These are phyloP conservation scores for Incumbomyces lentus DNA, from an alignment of 2,329 filamentous ascomycete species.

Conservation along the genomic window DNA sequence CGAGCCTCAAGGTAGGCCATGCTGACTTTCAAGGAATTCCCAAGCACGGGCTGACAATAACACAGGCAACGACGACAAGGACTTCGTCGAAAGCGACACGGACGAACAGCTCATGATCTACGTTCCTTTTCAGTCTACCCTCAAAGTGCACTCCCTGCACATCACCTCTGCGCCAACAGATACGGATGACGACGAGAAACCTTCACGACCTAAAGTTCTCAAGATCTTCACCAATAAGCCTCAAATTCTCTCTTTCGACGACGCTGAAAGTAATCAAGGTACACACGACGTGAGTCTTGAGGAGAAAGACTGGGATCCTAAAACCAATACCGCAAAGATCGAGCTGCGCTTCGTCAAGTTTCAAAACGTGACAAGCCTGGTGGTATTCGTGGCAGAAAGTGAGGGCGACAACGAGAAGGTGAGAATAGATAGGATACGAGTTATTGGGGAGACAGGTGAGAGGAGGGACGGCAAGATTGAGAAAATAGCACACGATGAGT, in stretches of 20 bases:
- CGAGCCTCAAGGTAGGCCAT: conserved; percentile 47
- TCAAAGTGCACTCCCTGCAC: conserved; percentile 81
- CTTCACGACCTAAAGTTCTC: conserved; percentile 71
- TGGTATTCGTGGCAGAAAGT: conserved; percentile 80
- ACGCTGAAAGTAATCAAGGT: conserved; percentile 74
- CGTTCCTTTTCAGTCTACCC: conserved; percentile 72
- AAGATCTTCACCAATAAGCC: conserved; percentile 80
- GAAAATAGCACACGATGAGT: conserved; percentile 69
- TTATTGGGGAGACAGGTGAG: conserved; percentile 83
- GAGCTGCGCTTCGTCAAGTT: conserved; percentile 89
- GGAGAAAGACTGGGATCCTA: conserved; percentile 65
- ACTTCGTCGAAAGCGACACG: conserved; percentile 94
- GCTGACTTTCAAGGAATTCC: conserved; percentile 41
- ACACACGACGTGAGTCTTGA: conserved; percentile 70
- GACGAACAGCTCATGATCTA: conserved; percentile 94
- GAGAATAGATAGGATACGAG: conserved; percentile 49
- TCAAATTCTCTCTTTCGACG: conserved; percentile 87
- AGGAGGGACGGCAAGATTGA: conserved; percentile 90
- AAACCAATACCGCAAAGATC: conserved; percentile 61
- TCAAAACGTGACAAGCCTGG: conserved; percentile 79
- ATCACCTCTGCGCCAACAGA: conserved; percentile 67
- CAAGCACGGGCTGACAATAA: conserved; percentile 54
- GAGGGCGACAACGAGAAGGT: conserved; percentile 76
- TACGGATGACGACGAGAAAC: conserved; percentile 52
- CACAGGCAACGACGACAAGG: conserved; percentile 45